Evolutionary conservation across 1,284 basidiomycete genomes (phyloP).

Genomic region (Sporisorium sorghi): DNA sequence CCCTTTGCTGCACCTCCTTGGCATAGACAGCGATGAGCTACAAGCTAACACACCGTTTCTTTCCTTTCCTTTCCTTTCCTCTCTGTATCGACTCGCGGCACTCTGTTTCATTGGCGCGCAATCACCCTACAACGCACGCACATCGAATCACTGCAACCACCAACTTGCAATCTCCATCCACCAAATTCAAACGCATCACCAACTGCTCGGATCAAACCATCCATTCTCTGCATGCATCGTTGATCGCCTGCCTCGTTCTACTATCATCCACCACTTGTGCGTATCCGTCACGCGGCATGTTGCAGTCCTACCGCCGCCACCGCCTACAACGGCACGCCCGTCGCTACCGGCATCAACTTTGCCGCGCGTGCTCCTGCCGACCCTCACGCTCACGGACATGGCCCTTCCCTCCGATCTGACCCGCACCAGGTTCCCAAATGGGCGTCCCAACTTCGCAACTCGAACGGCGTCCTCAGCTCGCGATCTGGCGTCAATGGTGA

Average conservation of each 20-base stretch:
- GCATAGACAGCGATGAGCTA: background rate
- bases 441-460: conserved; percentile 46
- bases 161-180: background rate
- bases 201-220: background rate
- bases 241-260: background rate
- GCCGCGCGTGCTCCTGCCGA: conserved; percentile 60
- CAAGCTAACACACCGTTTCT: background rate
- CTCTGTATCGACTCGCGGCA: background rate
- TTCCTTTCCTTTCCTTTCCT: background rate
- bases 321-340: conserved; percentile 54
- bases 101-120: background rate
- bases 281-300: conserved; percentile 19
- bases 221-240: background rate
- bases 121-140: background rate
- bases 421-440: conserved; percentile 54
- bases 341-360: conserved; percentile 59
- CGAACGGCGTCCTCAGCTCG: conserved; percentile 51
- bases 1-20: background rate
- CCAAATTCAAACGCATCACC: background rate
- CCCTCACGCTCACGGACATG: conserved; percentile 55
- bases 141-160: background rate
- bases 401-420: conserved; percentile 56
- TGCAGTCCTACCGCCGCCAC: conserved; percentile 56
- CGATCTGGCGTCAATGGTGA: conserved; percentile 56
- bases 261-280: conserved; percentile 18